Conservation (phyloP, 2,329 filamentous ascomycete species). For the Talaromyces sp. region DNA sequence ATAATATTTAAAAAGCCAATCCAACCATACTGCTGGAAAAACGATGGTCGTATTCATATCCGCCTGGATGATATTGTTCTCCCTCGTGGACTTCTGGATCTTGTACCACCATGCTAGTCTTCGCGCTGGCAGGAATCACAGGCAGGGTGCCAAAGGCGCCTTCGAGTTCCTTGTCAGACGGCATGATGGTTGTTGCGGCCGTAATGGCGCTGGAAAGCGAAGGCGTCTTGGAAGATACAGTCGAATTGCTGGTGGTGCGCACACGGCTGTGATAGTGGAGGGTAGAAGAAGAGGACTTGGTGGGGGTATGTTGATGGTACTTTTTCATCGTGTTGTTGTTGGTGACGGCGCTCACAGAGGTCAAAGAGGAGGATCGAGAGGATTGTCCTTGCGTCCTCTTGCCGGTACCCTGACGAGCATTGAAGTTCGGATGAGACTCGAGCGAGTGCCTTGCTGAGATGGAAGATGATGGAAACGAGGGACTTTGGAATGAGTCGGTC, state of each 20-base stretch:
- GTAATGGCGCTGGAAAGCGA: slow-evolving; percentile 26
- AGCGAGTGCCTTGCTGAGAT: background rate
- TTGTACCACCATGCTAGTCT: slow-evolving; percentile 10
- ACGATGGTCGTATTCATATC: slow-evolving; percentile 13
- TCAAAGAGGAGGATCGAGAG: background rate
- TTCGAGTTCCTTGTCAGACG: slow-evolving; percentile 19
- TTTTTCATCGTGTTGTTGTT: background rate
- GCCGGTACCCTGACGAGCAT: background rate
- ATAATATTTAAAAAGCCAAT: slow-evolving; percentile 15
- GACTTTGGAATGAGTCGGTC: background rate
- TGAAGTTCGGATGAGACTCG: slow-evolving; percentile 1
- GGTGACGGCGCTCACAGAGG: background rate
- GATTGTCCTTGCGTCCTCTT: slow-evolving; percentile 2
- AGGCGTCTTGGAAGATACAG: slow-evolving; percentile 14
- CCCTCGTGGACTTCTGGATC: slow-evolving; percentile 11
- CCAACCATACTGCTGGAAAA: slow-evolving; percentile 13
- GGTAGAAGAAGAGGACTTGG: slow-evolving; percentile 8
- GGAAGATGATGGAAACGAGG: background rate
- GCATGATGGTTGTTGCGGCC: slow-evolving; percentile 14
- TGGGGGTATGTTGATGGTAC: slow-evolving; percentile 5
- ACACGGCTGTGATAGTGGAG: slow-evolving; percentile 8
- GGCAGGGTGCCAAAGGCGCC: slow-evolving; percentile 5
- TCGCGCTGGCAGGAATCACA: slow-evolving; percentile 9
- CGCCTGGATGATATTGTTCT: slow-evolving; percentile 5
- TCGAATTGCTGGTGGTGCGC: slow-evolving; percentile 10